phyloP scores from a whole-genome alignment of 441 rosid genomes.

The Codiaeum variegatum region DNA sequence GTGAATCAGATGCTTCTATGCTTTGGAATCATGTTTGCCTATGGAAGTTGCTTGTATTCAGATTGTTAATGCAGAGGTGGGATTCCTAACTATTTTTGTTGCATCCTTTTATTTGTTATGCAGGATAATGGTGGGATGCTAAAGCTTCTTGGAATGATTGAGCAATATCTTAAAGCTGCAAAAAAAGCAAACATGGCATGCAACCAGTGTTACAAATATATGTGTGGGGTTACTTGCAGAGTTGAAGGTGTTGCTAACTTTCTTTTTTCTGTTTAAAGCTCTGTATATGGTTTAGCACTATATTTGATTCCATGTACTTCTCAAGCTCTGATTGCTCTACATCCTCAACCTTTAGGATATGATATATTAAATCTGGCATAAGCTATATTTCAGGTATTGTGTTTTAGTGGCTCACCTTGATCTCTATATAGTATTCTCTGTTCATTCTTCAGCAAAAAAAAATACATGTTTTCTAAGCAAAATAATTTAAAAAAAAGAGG shows the following conservation, averaged over 20 bases:
- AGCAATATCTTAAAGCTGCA: constrained; percentile 83
- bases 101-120: constrained; percentile 23
- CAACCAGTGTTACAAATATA: constrained; percentile 78
- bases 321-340: constrained; percentile 75
- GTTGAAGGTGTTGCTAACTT: constrained; percentile 56
- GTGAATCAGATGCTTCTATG: constrained; percentile 97
- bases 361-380: constrained; percentile 68
- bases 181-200: constrained; percentile 88
- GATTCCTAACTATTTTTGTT: constrained; percentile 14
- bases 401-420: not conserved
- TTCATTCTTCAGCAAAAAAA: not conserved
- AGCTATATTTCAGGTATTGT: constrained; percentile 74
- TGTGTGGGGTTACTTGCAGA: constrained; percentile 91
- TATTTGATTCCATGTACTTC: constrained; percentile 24
- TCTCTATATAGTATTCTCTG: not conserved
- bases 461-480: not conserved
- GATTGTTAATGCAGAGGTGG: constrained; percentile 24
- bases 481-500: too few species aligned
- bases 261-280: constrained; percentile 26
- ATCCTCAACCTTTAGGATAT: constrained; percentile 59
- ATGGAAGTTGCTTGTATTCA: constrained; percentile 29
- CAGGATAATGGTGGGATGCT: constrained; percentile 85
- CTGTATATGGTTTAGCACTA: constrained; percentile 15
- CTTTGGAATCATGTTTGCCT: constrained; percentile 92
- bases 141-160: constrained; percentile 66